Evolutionary conservation across 768 basidiomycete species (phyloP), one percentile per base, ranked within the genome.

Genomic region (Calvatia gigantea): DNA sequence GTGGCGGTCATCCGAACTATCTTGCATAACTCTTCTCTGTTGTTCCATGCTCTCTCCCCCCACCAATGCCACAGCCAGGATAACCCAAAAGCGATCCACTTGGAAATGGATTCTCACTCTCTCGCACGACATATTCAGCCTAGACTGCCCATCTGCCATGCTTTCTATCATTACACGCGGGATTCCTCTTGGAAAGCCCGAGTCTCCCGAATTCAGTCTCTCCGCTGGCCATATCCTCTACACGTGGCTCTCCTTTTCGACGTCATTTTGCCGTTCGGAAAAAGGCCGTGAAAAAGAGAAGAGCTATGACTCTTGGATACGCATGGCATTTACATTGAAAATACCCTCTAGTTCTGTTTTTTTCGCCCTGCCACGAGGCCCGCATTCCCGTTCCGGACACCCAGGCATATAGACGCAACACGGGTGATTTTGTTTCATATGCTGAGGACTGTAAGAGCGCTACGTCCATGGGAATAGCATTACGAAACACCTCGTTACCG

Each of bases 271-370:
- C 48, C 11, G 19, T 6, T 25, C 35, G 48, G 48, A 50, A 37
- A 50, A 50, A 50, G 25, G 23, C 33, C 48, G 48, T 50, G 35
- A 50, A 38, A 35, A 50, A 37, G 48, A 25, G 41, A 42, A 42
- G 23, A 11, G 21, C 25, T 21, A 21, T n/a, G n/a, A n/a, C n/a
- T n/a, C n/a, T n/a, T n/a, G n/a, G n/a, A n/a, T 42, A 23, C 51
- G 31, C 31, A 42, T 52, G 51, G 51, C 21, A 32, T 19, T 19
- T 9, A 6, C 23, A 21, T 8, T n/a, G 29, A 43, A 43, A 43
- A 43, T 32, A 53, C 3, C 12, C 8, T 43, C 41, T 15, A 23
- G 11, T 12, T 23, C 33, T 23, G 3, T 8, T 14, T 19, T 25
- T n/a, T 3, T 17, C 4, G 12, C 4, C 17, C 29, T 5, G 11